These are phyloP conservation scores for Trichosphaerium sp. DNA, from an alignment of 78 protist species.

Conservation along the genomic window DNA sequence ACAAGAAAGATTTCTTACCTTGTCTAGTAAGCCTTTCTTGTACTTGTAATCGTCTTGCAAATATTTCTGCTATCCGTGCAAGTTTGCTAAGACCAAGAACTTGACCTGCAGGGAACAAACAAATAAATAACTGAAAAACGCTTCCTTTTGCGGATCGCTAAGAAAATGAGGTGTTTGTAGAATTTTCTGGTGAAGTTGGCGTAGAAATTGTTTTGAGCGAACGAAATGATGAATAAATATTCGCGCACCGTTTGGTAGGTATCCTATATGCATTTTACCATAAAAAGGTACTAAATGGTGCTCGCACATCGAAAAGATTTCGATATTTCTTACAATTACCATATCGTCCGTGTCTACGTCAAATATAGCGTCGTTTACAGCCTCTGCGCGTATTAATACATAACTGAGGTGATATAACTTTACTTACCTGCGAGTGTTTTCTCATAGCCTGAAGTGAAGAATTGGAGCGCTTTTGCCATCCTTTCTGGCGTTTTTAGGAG, in stretches of 20 bases:
- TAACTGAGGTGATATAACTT: neutral
- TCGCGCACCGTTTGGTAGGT: slow-evolving; percentile 78
- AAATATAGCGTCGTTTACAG: slow-evolving; percentile 75
- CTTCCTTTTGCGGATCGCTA: no score
- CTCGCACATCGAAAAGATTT: slow-evolving; percentile 79
- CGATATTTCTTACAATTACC: slow-evolving; percentile 81
- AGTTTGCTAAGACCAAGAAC: slow-evolving; percentile 88
- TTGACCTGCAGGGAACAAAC: no score
- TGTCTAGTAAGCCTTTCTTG: slow-evolving; percentile 87
- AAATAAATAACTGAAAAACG: no score
- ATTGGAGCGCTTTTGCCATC: slow-evolving; percentile 68
- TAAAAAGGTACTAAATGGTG: slow-evolving; percentile 90
- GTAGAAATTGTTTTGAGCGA: no score
- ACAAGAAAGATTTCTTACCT: no score
- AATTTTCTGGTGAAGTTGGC: no score
- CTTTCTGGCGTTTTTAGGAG: slow-evolving; percentile 72
- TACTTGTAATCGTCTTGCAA: slow-evolving; percentile 70
- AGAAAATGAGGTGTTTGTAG: no score
- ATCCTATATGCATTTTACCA: slow-evolving; percentile 78
- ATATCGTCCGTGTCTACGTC: slow-evolving; percentile 75
- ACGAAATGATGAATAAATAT: no score
- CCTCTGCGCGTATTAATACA: slow-evolving; percentile 19
- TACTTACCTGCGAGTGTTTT: slow-evolving; percentile 34
- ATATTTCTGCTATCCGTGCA: slow-evolving; percentile 80
- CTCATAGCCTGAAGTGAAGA: slow-evolving; percentile 81